Evolutionary conservation across 2,329 filamentous ascomycete genomes (phyloP), one percentile per base, ranked within the genome.

Genomic region (Dactylellina leptospora): DNA sequence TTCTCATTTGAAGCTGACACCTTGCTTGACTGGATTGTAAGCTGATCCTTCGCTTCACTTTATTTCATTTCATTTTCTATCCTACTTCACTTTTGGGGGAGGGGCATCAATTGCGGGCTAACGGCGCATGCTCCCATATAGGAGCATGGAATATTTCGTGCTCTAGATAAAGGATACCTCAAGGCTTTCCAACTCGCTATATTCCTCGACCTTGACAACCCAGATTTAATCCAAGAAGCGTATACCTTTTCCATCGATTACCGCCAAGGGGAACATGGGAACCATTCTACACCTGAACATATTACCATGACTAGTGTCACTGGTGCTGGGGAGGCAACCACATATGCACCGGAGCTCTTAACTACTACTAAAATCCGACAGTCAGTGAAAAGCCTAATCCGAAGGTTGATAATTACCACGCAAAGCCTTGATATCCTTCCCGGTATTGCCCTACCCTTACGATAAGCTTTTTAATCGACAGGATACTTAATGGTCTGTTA

Each of bases 201-300:
- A 13, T 77, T 76, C 53, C 38, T 75, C 11, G 76, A 78, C 44
- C 62, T 74, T 20, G 55, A 75, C 22, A 66, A 76, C n/a, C 76
- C 76, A 16, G 73, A 77, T 33, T 60, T 75, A 36, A 76, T 78
- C 36, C 60, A 75, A 38, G 76, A 78, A 59, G 73, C 75, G 4
- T 78, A 78, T 50, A 77, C 76, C 9, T 78, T 78, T 50, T 75
- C 75, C 8, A 75, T 78, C 27, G 73, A 74, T 44, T 77, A 77
- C 28, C 73, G 61, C 42, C 61, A 66, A 30, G 58, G 58, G 16
- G 33, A 54, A 48, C 48, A 64, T n/a, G 72, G 73, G 11, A 73
- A 63, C 4, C 42, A 28, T 1, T 40, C 64, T 2, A 33, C 60
- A 6, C 62, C 74, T 28, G 69, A 66, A 23, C 36, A 42, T 3